Conservation (phyloP, 139 green algal genomes). For the Tetratostichococcus sp. region DNA sequence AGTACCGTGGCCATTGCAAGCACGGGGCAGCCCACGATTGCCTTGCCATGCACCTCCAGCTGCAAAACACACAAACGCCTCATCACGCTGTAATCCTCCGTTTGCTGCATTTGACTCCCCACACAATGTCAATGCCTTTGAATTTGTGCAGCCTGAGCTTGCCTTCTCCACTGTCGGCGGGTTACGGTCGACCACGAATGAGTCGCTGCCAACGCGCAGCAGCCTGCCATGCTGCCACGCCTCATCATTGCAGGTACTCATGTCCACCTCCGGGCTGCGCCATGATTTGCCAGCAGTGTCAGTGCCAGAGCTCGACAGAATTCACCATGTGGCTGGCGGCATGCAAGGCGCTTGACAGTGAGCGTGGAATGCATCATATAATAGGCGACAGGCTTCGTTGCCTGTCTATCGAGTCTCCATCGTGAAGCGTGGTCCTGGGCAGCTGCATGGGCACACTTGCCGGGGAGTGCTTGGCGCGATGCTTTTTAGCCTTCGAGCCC, state of each 20-base stretch:
- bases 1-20: slow-evolving; percentile 15
- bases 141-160: not conserved
- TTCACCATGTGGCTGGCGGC: no score
- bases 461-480: slow-evolving; percentile 11
- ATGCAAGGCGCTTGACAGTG: no score
- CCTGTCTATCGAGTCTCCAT: not conserved
- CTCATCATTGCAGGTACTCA: slow-evolving; percentile 39
- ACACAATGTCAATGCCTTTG: not conserved
- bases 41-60: slow-evolving; percentile 20
- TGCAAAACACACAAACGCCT: not conserved
- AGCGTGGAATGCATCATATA: no score
- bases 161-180: slow-evolving; percentile 54
- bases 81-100: no score
- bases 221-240: slow-evolving; percentile 59
- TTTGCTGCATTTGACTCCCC: no score
- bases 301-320: no score
- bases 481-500: not conserved
- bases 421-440: not conserved
- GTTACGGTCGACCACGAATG: slow-evolving; percentile 56
- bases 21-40: slow-evolving; percentile 31
- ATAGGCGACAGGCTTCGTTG: not conserved
- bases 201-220: slow-evolving; percentile 45
- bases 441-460: not conserved
- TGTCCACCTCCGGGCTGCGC: not conserved
- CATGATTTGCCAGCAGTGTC: no score